Base-by-base conservation (phyloP, 2,329 filamentous ascomycete species). In the Cytospora leucostoma region DNA sequence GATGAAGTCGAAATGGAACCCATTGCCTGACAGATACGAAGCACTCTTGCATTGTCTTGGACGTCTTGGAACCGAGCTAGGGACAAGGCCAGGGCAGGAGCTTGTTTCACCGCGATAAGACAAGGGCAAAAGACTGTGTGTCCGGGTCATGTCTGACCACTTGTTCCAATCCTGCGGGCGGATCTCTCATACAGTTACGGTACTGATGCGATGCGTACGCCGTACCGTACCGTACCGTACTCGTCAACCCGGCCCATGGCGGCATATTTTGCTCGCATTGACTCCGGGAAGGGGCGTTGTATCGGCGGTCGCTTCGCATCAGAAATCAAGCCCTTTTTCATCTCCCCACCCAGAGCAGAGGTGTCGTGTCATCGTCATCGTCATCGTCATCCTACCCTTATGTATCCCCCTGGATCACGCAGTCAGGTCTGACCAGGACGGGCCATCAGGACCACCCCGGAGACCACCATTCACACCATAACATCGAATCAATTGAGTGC, bases 21-120 rank as follows among this genome's bases (percentile, higher is more conserved):
- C 19, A 49, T 40, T 34, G 56, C 33, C 33, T 52, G 49, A 17
- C 55, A 49, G 7, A 49, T 49, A 59, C 34, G 49, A 59, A 53
- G 21, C 27, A 52, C 11, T n/a, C 44, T 21, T 47, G 40, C 13
- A 8, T 27, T 21, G 19, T 27, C 35, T 19, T 50, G 33, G 33
- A 8, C 47, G 33, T 12, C 40, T 21, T 40, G 57, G 37, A 60
- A 11, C 27, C 35, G 33, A 50, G 53, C 47, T 50, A 38, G 50
- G 35, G 38, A 37, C 50, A 51, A 37, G 50, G 58, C 32, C 50
- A 37, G 53, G 58, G 54, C 54, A 52, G 58, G 54, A 57, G 49
- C 60, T 60, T 58, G 60, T 62, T 58, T 62, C 60, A 62, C 47
- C 17, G 54, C 35, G 37, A 32, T 53, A 53, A 56, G 56, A 56